phyloP scores from a whole-genome alignment of 768 basidiomycete genomes.

The Tulasnella sp. region DNA sequence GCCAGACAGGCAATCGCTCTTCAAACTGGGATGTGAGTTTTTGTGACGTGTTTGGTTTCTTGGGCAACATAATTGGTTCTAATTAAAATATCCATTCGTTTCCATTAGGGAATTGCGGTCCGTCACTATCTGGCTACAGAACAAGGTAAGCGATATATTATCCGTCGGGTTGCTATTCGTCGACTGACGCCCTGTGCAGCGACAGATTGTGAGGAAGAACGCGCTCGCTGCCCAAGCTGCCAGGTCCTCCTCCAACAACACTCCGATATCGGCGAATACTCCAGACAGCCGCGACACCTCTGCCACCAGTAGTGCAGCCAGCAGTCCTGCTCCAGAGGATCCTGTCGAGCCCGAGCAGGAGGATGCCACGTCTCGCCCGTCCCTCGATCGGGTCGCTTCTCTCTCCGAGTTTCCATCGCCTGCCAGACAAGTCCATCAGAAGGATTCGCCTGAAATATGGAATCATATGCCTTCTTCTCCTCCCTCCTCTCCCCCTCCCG shows the following conservation, averaged over 20 bases:
- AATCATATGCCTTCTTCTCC: constrained; percentile 14
- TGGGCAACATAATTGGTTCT: neutral
- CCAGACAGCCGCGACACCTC: neutral
- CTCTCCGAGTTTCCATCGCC: constrained; percentile 12
- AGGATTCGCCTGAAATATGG: constrained; percentile 5
- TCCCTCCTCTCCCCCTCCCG: constrained; percentile 4
- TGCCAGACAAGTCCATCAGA: neutral
- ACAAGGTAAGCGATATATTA: too few species aligned
- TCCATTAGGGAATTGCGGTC: constrained; percentile 12
- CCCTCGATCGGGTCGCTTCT: constrained; percentile 13
- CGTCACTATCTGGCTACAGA: constrained; percentile 14
- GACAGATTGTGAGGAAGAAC: constrained; percentile 12
- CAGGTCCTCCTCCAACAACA: neutral
- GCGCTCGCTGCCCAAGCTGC: neutral
- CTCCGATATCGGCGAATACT: neutral
- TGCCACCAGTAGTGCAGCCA: neutral
- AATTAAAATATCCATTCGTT: neutral
- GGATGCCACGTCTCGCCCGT: constrained; percentile 1
- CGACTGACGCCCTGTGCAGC: too few species aligned
- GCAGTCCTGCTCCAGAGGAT: neutral
- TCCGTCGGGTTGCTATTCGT: too few species aligned
- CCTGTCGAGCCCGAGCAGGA: too few species aligned
- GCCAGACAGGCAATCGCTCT: constrained; percentile 5
- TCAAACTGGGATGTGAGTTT: constrained; percentile 10
- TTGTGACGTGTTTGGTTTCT: neutral